These are phyloP conservation scores for Delonix regia DNA, from an alignment of 306 rosid genomes.

Conservation along the genomic window DNA sequence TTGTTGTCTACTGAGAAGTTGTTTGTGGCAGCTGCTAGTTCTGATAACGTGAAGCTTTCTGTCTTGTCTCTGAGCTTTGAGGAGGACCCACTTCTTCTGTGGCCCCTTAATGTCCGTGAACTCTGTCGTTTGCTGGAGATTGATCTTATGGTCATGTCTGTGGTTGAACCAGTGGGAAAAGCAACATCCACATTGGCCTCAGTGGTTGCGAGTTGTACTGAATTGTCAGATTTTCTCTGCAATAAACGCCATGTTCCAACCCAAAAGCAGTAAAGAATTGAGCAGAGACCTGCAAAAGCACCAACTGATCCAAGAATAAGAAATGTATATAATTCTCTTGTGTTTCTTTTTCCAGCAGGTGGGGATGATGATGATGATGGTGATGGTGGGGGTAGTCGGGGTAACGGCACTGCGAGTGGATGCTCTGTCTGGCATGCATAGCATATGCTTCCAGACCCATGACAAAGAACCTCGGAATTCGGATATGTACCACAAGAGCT, in stretches of 20 bases:
- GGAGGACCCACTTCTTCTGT: slow-evolving; percentile 45
- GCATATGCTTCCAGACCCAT: slow-evolving; percentile 47
- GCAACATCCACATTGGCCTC: slow-evolving; percentile 34
- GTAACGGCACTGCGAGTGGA: slow-evolving; percentile 45
- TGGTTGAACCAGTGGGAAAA: slow-evolving; percentile 21
- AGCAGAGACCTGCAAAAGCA: slow-evolving; percentile 42
- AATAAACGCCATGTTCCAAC: slow-evolving; percentile 30
- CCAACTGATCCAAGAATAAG: slow-evolving; percentile 50
- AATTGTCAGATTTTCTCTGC: slow-evolving; percentile 23
- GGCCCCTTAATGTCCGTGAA: slow-evolving; percentile 40
- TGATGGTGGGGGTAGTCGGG: slow-evolving; percentile 22
- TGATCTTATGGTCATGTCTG: slow-evolving; percentile 35
- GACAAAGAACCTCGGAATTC: slow-evolving; percentile 46
- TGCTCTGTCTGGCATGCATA: slow-evolving; percentile 37
- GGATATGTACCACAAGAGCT: slow-evolving; percentile 46
- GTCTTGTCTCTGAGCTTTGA: slow-evolving; percentile 42
- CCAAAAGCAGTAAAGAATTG: slow-evolving; percentile 42
- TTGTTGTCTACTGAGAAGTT: slow-evolving; percentile 39
- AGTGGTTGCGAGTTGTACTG: slow-evolving; percentile 41
- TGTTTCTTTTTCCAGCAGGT: slow-evolving; percentile 9
- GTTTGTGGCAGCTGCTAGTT: slow-evolving; percentile 39
- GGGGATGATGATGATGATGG: slow-evolving; percentile 1
- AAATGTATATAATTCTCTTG: slow-evolving; percentile 13
- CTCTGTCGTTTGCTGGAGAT: slow-evolving; percentile 40
- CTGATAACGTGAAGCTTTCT: slow-evolving; percentile 42